A percentile compares a stretch with the other conserved stretches of the same genome.
These are phyloP conservation scores for Globisporangium cystogenes DNA, from an alignment of 352 stramenopile species.

Conservation along the genomic window DNA sequence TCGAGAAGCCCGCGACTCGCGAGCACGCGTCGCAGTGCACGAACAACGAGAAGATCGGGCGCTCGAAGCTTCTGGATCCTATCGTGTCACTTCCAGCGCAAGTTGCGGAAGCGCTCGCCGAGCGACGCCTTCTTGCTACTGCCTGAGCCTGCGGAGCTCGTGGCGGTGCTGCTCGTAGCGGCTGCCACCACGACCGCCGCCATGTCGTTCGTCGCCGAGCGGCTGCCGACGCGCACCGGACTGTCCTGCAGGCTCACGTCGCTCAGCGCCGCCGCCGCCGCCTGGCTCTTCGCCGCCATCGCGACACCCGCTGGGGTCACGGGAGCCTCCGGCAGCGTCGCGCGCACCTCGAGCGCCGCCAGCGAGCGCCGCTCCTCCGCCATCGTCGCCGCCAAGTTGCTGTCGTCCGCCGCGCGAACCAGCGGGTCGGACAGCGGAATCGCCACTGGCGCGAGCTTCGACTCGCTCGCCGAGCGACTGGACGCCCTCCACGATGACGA, in stretches of 20 bases:
- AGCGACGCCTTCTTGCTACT: conserved; percentile 20
- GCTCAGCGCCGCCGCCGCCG: conserved; percentile 1
- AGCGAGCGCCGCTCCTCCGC: conserved; percentile 11
- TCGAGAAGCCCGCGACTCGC: too few species aligned
- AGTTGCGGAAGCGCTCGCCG: conserved; percentile 25
- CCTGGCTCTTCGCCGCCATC: conserved; percentile 1
- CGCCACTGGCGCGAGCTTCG: neutral
- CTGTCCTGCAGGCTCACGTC: conserved; percentile 17
- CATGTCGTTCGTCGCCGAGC: conserved; percentile 11
- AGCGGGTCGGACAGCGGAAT: neutral
- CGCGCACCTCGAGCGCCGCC: conserved; percentile 11
- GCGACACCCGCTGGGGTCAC: neutral
- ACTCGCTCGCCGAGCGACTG: neutral
- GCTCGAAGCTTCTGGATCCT: conserved; percentile 2
- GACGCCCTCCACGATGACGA: neutral
- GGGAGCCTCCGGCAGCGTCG: neutral
- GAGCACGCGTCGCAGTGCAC: too few species aligned
- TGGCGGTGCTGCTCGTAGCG: neutral
- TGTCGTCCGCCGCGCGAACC: neutral
- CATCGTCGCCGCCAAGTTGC: too few species aligned
- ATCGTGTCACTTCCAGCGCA: too few species aligned
- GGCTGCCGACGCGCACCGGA: conserved; percentile 10
- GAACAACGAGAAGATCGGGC: too few species aligned
- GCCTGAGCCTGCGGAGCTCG: neutral
- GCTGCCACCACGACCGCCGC: neutral